These are phyloP conservation scores for Linnemannia elongata DNA, from an alignment of 192 early-diverging fungal species.

Conservation along the genomic window DNA sequence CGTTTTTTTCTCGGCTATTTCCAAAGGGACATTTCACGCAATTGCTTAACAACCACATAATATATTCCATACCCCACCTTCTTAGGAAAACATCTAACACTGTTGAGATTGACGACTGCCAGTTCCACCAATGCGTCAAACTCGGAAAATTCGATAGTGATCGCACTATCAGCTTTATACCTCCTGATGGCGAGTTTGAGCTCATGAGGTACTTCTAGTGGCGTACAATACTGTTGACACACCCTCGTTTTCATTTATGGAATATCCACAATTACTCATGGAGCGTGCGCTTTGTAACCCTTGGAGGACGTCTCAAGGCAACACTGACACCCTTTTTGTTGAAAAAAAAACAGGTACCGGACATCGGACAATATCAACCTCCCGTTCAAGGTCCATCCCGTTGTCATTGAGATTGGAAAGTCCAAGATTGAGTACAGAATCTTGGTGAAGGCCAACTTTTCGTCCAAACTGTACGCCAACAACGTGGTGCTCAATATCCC, in stretches of 20 bases:
- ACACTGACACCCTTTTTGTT: not conserved
- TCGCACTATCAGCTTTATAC: constrained; percentile 96
- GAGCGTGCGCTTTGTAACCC: not conserved
- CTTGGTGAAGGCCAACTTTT: constrained; percentile 90
- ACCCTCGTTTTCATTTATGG: not conserved
- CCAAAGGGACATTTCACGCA: not conserved
- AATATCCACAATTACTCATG: not conserved
- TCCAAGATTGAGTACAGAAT: constrained; percentile 92
- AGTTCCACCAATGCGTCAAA: constrained; percentile 99
- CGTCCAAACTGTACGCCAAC: constrained; percentile 88
- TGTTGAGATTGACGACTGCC: constrained; percentile 96
- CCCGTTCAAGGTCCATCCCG: constrained; percentile 95
- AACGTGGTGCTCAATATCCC: constrained; percentile 92
- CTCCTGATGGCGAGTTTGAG: constrained; percentile 97
- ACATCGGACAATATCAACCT: constrained; percentile 96
- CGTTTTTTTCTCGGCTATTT: not conserved
- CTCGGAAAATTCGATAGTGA: constrained; percentile 93
- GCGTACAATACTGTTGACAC: not conserved
- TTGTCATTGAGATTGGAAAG: constrained; percentile 88
- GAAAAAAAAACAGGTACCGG: constrained; percentile 72
- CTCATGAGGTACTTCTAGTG: constrained; percentile 81
- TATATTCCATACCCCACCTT: not conserved
- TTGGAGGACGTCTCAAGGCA: not conserved
- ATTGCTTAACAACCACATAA: too few species aligned
- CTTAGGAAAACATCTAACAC: constrained; percentile 62